Evolutionary conservation across 2,329 filamentous ascomycete genomes (phyloP).

Genomic region (Stagonosporopsis cucurbitacearum): DNA sequence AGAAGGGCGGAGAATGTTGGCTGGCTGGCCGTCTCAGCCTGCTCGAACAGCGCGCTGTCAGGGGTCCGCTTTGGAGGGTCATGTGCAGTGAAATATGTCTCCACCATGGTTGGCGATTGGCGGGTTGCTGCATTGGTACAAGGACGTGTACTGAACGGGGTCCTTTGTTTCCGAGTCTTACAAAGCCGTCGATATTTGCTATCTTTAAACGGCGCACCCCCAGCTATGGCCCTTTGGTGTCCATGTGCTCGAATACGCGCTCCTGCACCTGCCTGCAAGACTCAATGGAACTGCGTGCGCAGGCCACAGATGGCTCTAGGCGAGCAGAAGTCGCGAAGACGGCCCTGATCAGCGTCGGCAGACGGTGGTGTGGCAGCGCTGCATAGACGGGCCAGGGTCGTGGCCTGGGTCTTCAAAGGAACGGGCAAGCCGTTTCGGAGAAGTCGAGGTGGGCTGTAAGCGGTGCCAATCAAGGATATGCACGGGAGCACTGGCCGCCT

Average conservation of each 20-base stretch:
- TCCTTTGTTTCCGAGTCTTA: conserved; percentile 14
- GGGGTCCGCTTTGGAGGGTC: conserved; percentile 38
- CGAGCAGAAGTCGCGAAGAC: conserved; percentile 4
- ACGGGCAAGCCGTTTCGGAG: conserved; percentile 23
- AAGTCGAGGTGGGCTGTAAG: conserved; percentile 25
- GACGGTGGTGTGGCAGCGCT: conserved; percentile 16
- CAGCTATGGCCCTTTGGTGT: conserved; percentile 4
- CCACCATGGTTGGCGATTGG: conserved; percentile 32
- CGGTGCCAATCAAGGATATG: conserved; percentile 20
- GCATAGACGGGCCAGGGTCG: conserved; percentile 10
- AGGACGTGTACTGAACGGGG: conserved; percentile 18
- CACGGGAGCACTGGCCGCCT: conserved; percentile 7
- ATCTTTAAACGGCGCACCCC: conserved; percentile 2
- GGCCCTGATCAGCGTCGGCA: conserved; percentile 16
- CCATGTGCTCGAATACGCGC: conserved; percentile 3
- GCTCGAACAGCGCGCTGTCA: conserved; percentile 26
- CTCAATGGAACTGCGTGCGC: too few relatives aligned
- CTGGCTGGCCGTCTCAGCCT: conserved; percentile 25
- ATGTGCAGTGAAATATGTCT: conserved; percentile 31
- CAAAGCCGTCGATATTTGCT: conserved; percentile 14
- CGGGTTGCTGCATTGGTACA: conserved; percentile 32
- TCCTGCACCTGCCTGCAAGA: background rate
- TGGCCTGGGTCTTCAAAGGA: conserved; percentile 12
- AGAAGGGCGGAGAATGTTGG: conserved; percentile 25
- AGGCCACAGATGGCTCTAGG: background rate